Conservation (phyloP, 345 rosid species). For the Dovyalis caffra region DNA sequence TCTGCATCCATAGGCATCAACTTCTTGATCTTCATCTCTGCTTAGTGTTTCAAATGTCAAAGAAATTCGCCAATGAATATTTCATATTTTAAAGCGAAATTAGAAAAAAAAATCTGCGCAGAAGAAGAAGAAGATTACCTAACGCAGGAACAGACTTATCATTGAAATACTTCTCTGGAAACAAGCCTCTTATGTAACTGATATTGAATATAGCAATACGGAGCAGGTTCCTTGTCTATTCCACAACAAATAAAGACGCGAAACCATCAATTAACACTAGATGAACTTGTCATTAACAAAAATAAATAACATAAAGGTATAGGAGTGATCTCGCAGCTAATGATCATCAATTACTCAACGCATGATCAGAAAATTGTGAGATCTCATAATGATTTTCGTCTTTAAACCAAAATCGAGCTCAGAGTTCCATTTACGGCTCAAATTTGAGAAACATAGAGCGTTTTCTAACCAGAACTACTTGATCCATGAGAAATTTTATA, state of each 20-base stretch:
- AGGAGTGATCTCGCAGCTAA: background rate
- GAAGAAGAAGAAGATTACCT: conserved; percentile 39
- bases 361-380: background rate
- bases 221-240: conserved; percentile 84
- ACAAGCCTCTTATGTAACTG: conserved; percentile 93
- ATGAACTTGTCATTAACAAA: conserved; percentile 4
- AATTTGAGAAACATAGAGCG: background rate
- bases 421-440: background rate
- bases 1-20: conserved; percentile 95
- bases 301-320: background rate
- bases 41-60: conserved; percentile 5
- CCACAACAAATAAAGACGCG: background rate
- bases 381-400: background rate
- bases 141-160: conserved; percentile 96
- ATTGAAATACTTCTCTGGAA: conserved; percentile 92
- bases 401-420: background rate
- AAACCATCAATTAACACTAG: conserved; percentile 1
- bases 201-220: conserved; percentile 95
- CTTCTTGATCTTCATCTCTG: conserved; percentile 98
- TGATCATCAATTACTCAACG: background rate
- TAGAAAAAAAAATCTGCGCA: background rate
- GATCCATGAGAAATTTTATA: background rate
- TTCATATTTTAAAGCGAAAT: background rate
- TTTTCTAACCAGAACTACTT: background rate
- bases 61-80: background rate